Conservation (phyloP, 345 rosid species). For the Iberis pinnata region DNA sequence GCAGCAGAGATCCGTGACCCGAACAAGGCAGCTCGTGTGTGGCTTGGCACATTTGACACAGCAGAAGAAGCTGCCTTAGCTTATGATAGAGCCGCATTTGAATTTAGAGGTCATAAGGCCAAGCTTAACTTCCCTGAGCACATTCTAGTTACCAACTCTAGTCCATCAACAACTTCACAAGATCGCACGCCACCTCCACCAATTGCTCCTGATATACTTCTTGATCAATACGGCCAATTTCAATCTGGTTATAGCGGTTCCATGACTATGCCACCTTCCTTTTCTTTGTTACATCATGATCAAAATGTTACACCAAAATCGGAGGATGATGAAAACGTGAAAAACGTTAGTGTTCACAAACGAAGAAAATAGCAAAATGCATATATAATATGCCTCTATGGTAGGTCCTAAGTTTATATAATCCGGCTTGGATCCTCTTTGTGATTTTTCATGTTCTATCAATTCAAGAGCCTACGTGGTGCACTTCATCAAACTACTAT, state of each 20-base stretch:
- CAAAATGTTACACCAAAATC: neutral
- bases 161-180: conserved; percentile 7
- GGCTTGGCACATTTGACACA: conserved; percentile 30
- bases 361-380: conserved; percentile 28
- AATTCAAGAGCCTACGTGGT: no score
- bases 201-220: conserved; percentile 25
- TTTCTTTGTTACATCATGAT: neutral
- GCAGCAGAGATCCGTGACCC: conserved; percentile 33
- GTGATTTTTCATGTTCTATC: neutral
- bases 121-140: conserved; percentile 32
- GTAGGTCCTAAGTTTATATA: no score
- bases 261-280: conserved; percentile 2
- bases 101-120: conserved; percentile 31
- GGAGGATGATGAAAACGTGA: conserved; percentile 15
- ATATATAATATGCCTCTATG: neutral
- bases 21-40: conserved; percentile 29
- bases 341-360: conserved; percentile 19
- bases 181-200: conserved; percentile 4
- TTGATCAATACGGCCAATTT: conserved; percentile 26
- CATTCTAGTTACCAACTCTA: conserved; percentile 16
- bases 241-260: neutral
- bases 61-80: conserved; percentile 19
- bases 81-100: conserved; percentile 30
- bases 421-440: no score
- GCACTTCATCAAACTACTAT: no score